Evolutionary conservation across 2,329 filamentous ascomycete genomes (phyloP).

Genomic region (Onygenales sp.): DNA sequence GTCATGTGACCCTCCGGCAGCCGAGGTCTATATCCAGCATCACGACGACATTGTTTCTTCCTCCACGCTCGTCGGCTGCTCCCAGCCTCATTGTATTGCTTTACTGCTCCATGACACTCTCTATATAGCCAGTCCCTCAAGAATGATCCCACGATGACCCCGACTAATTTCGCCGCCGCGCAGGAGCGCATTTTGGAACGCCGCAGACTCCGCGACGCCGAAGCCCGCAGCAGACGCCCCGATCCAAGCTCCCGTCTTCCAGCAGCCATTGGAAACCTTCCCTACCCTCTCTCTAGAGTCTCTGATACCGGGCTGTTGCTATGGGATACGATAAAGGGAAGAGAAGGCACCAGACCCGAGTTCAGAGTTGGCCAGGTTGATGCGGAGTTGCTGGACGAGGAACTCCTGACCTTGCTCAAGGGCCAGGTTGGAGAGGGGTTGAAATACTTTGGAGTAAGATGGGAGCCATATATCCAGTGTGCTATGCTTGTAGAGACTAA

Average conservation of each 20-base stretch:
- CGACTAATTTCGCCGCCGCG: conserved; percentile 72
- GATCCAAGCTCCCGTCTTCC: conserved; percentile 40
- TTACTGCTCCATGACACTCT: too few relatives aligned
- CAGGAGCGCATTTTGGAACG: conserved; percentile 78
- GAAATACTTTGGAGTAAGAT: conserved; percentile 67
- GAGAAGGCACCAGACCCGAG: conserved; percentile 70
- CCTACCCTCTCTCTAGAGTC: conserved; percentile 53
- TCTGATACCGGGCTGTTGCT: conserved; percentile 33
- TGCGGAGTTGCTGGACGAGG: conserved; percentile 87
- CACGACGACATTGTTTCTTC: too few relatives aligned
- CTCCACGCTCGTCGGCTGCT: too few relatives aligned
- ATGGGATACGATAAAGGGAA: conserved; percentile 64
- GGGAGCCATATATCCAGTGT: neutral
- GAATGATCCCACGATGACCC: conserved; percentile 40
- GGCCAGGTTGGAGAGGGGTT: conserved; percentile 78
- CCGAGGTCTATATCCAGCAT: too few relatives aligned
- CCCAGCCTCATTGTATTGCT: too few relatives aligned
- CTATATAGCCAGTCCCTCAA: conserved; percentile 1
- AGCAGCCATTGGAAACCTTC: conserved; percentile 48
- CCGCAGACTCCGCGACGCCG: conserved; percentile 63
- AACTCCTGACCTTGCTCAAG: conserved; percentile 76
- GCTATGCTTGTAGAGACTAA: neutral
- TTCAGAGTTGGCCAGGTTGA: conserved; percentile 95
- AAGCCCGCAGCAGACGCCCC: conserved; percentile 48
- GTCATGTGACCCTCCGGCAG: too few relatives aligned